Evolutionary conservation across 2,329 filamentous ascomycete genomes (phyloP).

Genomic region (Zymoseptoria crescenta): DNA sequence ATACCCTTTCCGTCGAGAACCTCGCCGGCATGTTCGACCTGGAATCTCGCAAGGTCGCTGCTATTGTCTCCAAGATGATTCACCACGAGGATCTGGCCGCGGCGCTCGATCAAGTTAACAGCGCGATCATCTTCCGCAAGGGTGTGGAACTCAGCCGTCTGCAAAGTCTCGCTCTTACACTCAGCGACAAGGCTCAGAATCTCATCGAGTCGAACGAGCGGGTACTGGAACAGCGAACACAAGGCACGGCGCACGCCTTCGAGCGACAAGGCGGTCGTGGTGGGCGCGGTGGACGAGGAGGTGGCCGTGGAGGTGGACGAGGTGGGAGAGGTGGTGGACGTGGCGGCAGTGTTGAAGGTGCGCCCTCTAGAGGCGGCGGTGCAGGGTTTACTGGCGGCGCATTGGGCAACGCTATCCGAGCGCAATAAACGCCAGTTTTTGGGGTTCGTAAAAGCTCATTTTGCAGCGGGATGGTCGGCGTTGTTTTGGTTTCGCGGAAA

Average conservation of each 20-base stretch:
- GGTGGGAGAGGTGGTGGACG: conserved; percentile 53
- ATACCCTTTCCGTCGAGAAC: conserved; percentile 81
- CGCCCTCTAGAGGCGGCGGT: conserved; percentile 65
- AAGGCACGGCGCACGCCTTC: conserved; percentile 91
- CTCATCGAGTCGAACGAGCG: conserved; percentile 97
- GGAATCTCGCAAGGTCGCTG: conserved; percentile 79
- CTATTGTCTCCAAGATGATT: conserved; percentile 98
- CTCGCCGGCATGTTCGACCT: conserved; percentile 95
- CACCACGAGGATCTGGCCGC: conserved; percentile 96
- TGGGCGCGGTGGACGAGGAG: conserved; percentile 56
- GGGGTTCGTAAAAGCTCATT: neutral
- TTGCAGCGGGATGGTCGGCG: neutral
- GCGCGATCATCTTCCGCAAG: conserved; percentile 98
- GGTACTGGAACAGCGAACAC: conserved; percentile 91
- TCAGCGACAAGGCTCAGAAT: conserved; percentile 91
- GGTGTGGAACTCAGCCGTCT: conserved; percentile 94
- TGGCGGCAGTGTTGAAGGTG: conserved; percentile 42
- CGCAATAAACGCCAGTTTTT: conserved; percentile 28
- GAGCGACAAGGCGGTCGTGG: conserved; percentile 79
- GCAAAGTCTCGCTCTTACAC: conserved; percentile 86
- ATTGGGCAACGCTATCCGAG: conserved; percentile 52
- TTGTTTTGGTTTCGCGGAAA: neutral
- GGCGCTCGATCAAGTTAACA: conserved; percentile 94
- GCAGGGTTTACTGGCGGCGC: conserved; percentile 78
- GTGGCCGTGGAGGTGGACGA: conserved; percentile 49